Evolutionary conservation across 805 yeast genomes (phyloP), one percentile per base, ranked within the genome.

Genomic region (Wickerhamiella sergipiensis): DNA sequence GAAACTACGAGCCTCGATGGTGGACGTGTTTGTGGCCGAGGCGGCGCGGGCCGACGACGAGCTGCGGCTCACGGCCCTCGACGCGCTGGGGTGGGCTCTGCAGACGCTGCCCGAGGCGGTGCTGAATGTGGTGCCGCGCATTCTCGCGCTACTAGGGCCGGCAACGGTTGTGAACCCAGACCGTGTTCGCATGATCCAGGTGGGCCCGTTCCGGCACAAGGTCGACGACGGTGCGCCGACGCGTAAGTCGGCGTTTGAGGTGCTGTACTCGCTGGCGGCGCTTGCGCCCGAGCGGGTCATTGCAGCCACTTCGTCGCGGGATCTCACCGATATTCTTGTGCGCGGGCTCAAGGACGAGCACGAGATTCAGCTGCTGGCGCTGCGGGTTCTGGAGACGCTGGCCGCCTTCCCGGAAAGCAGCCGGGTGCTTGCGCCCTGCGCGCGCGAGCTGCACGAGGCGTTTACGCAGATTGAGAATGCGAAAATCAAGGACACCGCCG

Each of bases 131-230:
- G 24, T 17, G 7, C 46, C 31, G 12, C 18, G 19, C n/a, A n/a
- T 43, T 13, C 26, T 19, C 21, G 4, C 3, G 6, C n/a, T 40
- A 2, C 26, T 40, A n/a, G 24, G 17, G 9, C 24, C 15, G 8
- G 21, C 47, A 5, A 45, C 47, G 22, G 18, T 17, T 2, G 39
- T 45, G 10, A 33, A 45, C 24, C n/a, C 17, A 40, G n/a, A 8
- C 17, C 47, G 29, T 2, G 7, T 45, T 10, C 36, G 31, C 17
- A 23, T 29, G 15, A 45, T 86, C 33, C 83, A 81, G 46, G 85
- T 87, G 78, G 95, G 95, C 1, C 94, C 95, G 0, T 85, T 83
- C 70, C 85, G 84, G 61, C 89, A 85, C 61, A 79, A 80, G 54
- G 76, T 85, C 40, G 95, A 86, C 59, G 82, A 81, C 56, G 92